phyloP scores from a whole-genome alignment of 768 basidiomycete species.

The Melanogaster broomeanus region DNA sequence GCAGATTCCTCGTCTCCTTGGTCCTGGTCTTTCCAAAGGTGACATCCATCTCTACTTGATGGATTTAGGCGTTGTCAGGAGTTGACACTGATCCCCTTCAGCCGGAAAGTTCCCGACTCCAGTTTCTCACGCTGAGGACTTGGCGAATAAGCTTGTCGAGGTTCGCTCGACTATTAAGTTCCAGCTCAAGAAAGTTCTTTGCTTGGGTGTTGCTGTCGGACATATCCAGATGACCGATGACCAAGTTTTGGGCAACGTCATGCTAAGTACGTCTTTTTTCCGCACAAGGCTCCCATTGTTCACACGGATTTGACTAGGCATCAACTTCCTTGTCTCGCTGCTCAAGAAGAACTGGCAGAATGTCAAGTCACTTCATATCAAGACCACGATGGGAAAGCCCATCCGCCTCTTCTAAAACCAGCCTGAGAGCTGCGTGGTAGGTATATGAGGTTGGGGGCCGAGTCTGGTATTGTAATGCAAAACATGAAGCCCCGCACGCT shows the following conservation, averaged over 20 bases:
- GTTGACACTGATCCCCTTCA: slow-evolving; percentile 28
- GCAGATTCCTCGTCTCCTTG: slow-evolving; percentile 99
- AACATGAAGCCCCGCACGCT: slow-evolving; percentile 98
- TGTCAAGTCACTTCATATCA: slow-evolving; percentile 97
- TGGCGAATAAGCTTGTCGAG: slow-evolving; percentile 87
- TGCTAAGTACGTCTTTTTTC: slow-evolving; percentile 70
- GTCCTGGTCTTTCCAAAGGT: slow-evolving; percentile 99
- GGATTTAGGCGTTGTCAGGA: neutral
- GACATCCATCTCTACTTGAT: neutral
- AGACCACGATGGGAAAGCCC: slow-evolving; percentile 99
- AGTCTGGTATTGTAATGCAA: slow-evolving; percentile 65
- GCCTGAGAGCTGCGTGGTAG: too few species aligned
- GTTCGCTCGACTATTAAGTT: slow-evolving; percentile 99
- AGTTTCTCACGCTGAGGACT: slow-evolving; percentile 89
- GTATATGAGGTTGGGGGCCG: slow-evolving; percentile 17
- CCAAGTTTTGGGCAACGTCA: slow-evolving; percentile 95
- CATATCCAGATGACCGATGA: slow-evolving; percentile 98
- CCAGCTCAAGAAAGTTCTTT: slow-evolving; percentile 99
- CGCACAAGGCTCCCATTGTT: neutral
- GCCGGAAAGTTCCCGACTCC: slow-evolving; percentile 99
- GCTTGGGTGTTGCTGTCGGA: slow-evolving; percentile 98
- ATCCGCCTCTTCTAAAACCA: slow-evolving; percentile 90
- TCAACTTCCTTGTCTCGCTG: slow-evolving; percentile 99
- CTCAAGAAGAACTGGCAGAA: slow-evolving; percentile 99
- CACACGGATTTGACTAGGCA: slow-evolving; percentile 52